Percentiles rank a stretch among this genome's conserved stretches.
Conservation (phyloP, 2,329 filamentous ascomycete species). For the Colletotrichum caudatum region DNA sequence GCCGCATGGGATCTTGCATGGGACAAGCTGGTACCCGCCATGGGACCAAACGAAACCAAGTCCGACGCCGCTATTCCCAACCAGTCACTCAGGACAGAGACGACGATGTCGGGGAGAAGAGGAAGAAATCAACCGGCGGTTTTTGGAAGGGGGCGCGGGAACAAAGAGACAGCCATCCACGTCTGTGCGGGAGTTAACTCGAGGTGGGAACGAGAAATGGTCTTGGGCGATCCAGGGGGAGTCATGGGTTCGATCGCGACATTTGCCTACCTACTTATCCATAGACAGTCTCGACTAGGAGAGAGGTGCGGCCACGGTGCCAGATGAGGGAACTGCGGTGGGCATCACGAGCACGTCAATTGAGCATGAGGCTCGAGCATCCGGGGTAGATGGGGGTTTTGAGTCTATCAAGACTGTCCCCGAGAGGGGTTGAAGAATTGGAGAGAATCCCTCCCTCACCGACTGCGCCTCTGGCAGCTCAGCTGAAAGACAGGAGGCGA, state of each 20-base stretch:
- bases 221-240: neutral
- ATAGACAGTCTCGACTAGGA: neutral
- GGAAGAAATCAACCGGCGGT: neutral
- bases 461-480: neutral
- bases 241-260: slow-evolving; percentile 3
- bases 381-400: neutral
- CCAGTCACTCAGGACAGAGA: neutral
- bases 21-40: slow-evolving; percentile 4
- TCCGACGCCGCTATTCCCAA: too few relatives aligned
- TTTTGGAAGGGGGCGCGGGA: neutral
- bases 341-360: neutral
- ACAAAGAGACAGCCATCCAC: neutral
- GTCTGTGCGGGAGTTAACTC: slow-evolving; percentile 5
- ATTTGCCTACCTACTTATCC: neutral
- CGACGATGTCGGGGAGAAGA: too few relatives aligned
- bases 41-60: neutral
- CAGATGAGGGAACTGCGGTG: neutral
- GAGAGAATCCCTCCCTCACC: slow-evolving; percentile 18
- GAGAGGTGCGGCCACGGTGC: neutral
- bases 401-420: neutral
- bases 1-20: slow-evolving; percentile 11
- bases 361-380: slow-evolving; percentile 31
- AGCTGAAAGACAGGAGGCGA: neutral
- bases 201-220: neutral
- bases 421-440: neutral